Evolutionary conservation across 208 protist genomes (phyloP).

Genomic region (Angomonas deanei): DNA sequence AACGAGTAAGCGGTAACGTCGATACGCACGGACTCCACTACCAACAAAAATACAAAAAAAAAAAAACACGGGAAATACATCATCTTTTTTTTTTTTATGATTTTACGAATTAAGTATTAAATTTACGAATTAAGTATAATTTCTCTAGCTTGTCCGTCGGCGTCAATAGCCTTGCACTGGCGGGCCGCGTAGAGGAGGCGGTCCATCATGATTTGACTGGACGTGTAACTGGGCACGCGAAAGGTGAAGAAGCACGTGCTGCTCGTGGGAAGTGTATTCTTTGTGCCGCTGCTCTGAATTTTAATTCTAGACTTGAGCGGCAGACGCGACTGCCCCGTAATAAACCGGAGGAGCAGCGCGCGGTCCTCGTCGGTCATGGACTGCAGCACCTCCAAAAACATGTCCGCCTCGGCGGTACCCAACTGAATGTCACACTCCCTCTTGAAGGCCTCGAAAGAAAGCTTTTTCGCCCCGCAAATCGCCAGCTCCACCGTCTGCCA

Average conservation of each 20-base stretch:
- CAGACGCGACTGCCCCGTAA: slow-evolving; percentile 81
- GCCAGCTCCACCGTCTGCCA: slow-evolving; percentile 80
- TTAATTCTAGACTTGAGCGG: slow-evolving; percentile 83
- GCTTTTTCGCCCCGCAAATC: slow-evolving; percentile 74
- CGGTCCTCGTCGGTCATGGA: slow-evolving; percentile 84
- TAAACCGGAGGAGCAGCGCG: slow-evolving; percentile 80
- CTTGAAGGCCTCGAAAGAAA: slow-evolving; percentile 72
- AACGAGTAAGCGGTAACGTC: too few relatives aligned
- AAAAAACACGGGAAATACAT: slow-evolving; percentile 3
- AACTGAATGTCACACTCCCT: slow-evolving; percentile 74
- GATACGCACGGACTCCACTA: not conserved
- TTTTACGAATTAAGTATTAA: slow-evolving; percentile 28
- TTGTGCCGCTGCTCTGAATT: slow-evolving; percentile 61
- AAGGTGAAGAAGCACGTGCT: slow-evolving; percentile 95
- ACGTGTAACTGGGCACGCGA: slow-evolving; percentile 87
- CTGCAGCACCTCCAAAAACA: slow-evolving; percentile 72
- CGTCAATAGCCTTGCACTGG: slow-evolving; percentile 93
- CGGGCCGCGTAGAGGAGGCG: slow-evolving; percentile 93
- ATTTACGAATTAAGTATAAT: slow-evolving; percentile 42
- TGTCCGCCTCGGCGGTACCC: slow-evolving; percentile 29
- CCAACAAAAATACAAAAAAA: slow-evolving; percentile 3
- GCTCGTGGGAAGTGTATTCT: slow-evolving; percentile 84
- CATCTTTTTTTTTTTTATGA: not conserved
- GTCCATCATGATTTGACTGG: slow-evolving; percentile 83
- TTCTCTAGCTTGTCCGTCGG: slow-evolving; percentile 84